phyloP scores from a whole-genome alignment of 257 asterid genomes.

The Echium plantagineum region DNA sequence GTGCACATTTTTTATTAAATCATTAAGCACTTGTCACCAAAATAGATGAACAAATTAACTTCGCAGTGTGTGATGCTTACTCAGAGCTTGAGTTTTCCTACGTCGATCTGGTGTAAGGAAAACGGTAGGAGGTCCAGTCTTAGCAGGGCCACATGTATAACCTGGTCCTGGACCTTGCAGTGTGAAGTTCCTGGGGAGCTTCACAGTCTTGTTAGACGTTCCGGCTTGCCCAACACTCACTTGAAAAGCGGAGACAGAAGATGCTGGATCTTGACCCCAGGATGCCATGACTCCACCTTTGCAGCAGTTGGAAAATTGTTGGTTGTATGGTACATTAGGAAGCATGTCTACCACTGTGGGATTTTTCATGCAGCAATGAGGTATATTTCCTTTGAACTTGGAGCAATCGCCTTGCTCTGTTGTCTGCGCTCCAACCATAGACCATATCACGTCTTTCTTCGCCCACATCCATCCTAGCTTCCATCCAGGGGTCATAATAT shows the following conservation, averaged over 20 bases:
- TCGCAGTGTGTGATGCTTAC: too few relatives aligned
- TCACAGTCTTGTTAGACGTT: conserved; percentile 11
- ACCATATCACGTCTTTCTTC: conserved; percentile 17
- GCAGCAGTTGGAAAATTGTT: conserved; percentile 22
- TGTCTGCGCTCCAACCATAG: conserved; percentile 18
- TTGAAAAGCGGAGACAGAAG: conserved; percentile 15
- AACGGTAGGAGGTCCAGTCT: conserved; percentile 4
- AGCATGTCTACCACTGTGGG: conserved; percentile 18
- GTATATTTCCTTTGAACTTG: conserved; percentile 12
- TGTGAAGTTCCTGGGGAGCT: conserved; percentile 21
- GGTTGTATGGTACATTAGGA: conserved; percentile 18
- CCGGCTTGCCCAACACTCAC: conserved; percentile 16
- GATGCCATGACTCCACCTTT: conserved; percentile 17
- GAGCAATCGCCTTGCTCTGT: too few relatives aligned
- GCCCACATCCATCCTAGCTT: conserved; percentile 24
- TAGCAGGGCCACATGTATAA: conserved; percentile 18
- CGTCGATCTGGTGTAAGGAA: conserved; percentile 13
- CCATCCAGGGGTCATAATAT: conserved; percentile 20
- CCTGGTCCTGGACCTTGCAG: conserved; percentile 17
- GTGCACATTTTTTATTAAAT: too few relatives aligned
- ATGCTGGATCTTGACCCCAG: conserved; percentile 9
- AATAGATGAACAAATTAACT: too few relatives aligned
- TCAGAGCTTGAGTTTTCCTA: conserved; percentile 14
- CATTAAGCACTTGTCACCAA: too few relatives aligned
- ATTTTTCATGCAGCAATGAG: conserved; percentile 14